Evolutionary conservation across 306 rosid genomes (phyloP).

Genomic region (Pyrus bretschneideri): DNA sequence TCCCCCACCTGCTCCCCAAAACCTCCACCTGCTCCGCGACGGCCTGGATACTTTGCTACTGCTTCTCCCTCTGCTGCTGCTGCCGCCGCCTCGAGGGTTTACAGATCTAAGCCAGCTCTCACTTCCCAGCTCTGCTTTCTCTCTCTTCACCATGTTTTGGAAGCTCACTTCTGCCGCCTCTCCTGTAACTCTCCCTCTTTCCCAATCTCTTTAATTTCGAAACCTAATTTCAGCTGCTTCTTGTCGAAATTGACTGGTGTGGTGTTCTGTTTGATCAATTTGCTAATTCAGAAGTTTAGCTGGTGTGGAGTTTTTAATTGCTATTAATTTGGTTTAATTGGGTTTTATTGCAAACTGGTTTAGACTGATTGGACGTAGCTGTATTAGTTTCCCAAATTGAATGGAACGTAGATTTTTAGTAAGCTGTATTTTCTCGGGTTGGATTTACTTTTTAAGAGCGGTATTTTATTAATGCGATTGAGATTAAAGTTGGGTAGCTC

Average conservation of each 20-base stretch:
- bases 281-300: background rate
- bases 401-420: background rate
- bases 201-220: background rate
- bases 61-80: background rate
- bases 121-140: slow-evolving; percentile 16
- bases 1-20: slow-evolving; percentile 3
- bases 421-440: background rate
- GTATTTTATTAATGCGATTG: background rate
- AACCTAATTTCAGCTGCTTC: background rate
- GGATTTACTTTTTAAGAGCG: background rate
- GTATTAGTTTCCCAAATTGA: slow-evolving; percentile 8
- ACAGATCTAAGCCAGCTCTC: slow-evolving; percentile 48
- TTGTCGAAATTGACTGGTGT: slow-evolving; percentile 5
- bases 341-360: slow-evolving; percentile 1
- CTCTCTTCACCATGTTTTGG: slow-evolving; percentile 78
- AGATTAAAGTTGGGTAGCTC: background rate
- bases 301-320: background rate
- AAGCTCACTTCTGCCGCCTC: slow-evolving; percentile 92
- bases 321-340: slow-evolving; percentile 1
- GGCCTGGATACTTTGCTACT: slow-evolving; percentile 22
- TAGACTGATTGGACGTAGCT: slow-evolving; percentile 17
- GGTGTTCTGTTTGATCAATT: background rate
- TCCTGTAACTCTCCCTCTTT: slow-evolving; percentile 56
- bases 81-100: slow-evolving; percentile 27
- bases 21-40: slow-evolving; percentile 15